Evolutionary conservation across 2,329 filamentous ascomycete species (phyloP), one percentile per base, ranked within the genome.

Genomic region (Claviceps africana): DNA sequence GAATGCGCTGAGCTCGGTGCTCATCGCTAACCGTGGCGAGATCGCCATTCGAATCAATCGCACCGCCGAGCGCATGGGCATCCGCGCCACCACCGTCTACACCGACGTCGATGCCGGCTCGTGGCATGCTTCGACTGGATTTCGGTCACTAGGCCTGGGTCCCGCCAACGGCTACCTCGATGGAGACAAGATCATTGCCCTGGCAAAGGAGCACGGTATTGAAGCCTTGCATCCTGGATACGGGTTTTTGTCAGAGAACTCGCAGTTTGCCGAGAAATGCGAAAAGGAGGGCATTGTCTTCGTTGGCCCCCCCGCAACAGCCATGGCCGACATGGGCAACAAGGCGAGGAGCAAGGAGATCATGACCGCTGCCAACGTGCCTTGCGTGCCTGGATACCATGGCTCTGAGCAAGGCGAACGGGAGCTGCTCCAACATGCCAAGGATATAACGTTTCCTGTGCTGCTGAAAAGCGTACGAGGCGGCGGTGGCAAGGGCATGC

Each of bases 11-110:
- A 82, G 81, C 52, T 95, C 89, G 9, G 86, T 97, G 43, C 77
- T 98, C 25, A 97, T 98, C 65, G 93, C 93, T 51, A 98, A 98
- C 67, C 84, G 93, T 60, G 93, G 93, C 61, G 93, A 98, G 70
- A 98, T 98, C 61, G 93, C 93, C 48, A 76, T 98, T 65, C 86
- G 93, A 59, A 93, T 98, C 59, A 86, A 90, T 58, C 81, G 83
- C 58, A 98, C 93, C 22, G 93, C 93, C 35, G 77, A 86, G 49
- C 81, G 85, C 57, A 85, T 95, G 64, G 91, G 93, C 53, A 95
- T 98, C 63, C 82, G 83, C 56, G 95, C 91, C 19, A 96, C 91
- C 0, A 96, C 91, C 0, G 78, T 98, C 54, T 98, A 95, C 70
- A 98, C 93, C 8, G 87, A 95, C 58, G 87, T 91, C 40, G 93